Evolutionary conservation across 805 yeast genomes (phyloP).

Genomic region (Spathaspora sp.): DNA sequence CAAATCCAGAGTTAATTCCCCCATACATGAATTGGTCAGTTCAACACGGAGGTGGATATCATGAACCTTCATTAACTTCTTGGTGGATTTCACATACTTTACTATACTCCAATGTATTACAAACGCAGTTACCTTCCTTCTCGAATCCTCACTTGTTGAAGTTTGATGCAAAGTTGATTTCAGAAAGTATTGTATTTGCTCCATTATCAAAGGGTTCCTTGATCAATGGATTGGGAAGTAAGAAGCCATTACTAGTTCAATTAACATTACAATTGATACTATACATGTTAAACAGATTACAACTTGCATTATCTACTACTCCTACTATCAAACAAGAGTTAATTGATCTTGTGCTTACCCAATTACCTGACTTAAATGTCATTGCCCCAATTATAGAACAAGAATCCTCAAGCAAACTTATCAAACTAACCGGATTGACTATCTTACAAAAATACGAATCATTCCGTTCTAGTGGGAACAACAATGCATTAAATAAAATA

Average conservation of each 20-base stretch:
- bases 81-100: conserved; percentile 80
- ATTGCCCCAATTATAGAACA: conserved; percentile 44
- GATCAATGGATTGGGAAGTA: conserved; percentile 47
- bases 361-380: conserved; percentile 50
- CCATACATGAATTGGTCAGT: conserved; percentile 61
- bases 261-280: conserved; percentile 58
- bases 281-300: conserved; percentile 52
- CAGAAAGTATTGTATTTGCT: conserved; percentile 62
- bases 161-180: conserved; percentile 23
- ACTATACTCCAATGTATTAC: conserved; percentile 56
- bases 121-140: conserved; percentile 48
- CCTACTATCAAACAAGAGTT: conserved; percentile 18
- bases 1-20: conserved; percentile 67
- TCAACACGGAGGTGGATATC: conserved; percentile 57
- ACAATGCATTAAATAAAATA: conserved; percentile 1
- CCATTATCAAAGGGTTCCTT: conserved; percentile 58
- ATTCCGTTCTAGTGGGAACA: conserved; percentile 15
- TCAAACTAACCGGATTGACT: conserved; percentile 46
- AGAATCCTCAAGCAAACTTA: conserved; percentile 32
- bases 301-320: conserved; percentile 7
- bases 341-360: conserved; percentile 22
- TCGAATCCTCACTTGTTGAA: not conserved
- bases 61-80: conserved; percentile 76
- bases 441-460: conserved; percentile 39
- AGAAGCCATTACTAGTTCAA: conserved; percentile 55